Percentiles rank a stretch among this genome's conserved stretches.
Evolutionary conservation across 495 filamentous ascomycete species (phyloP).

Genomic region (Friedmanniomyces endolithicus): DNA sequence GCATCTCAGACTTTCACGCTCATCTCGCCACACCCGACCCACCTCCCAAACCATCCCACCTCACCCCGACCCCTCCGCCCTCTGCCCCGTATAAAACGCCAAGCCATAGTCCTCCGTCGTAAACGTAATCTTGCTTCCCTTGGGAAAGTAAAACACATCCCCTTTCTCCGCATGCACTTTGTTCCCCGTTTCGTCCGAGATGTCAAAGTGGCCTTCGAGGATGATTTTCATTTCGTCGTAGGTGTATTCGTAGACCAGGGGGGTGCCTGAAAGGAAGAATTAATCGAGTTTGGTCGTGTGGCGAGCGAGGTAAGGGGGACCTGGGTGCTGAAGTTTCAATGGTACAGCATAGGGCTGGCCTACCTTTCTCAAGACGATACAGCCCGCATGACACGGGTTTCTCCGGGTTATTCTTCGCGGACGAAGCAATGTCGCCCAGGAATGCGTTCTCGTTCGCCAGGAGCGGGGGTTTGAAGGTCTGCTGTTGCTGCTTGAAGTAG

Average conservation of each 20-base stretch:
- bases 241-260: slow-evolving; percentile 60
- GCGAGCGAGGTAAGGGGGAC: too few species aligned
- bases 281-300: too few species aligned
- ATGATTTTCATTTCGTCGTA: slow-evolving; percentile 78
- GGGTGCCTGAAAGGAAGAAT: slow-evolving; percentile 38
- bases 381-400: slow-evolving; percentile 58
- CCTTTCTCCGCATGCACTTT: slow-evolving; percentile 54
- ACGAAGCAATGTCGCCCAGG: slow-evolving; percentile 52
- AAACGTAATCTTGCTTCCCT: slow-evolving; percentile 67
- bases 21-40: too few species aligned
- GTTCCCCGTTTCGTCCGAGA: slow-evolving; percentile 57
- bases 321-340: too few species aligned
- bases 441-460: slow-evolving; percentile 67
- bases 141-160: slow-evolving; percentile 69
- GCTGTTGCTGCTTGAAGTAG: slow-evolving; percentile 49
- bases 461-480: slow-evolving; percentile 53
- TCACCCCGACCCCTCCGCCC: slow-evolving; percentile 26
- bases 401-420: slow-evolving; percentile 44
- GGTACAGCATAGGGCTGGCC: too few species aligned
- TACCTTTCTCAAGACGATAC: slow-evolving; percentile 57
- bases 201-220: slow-evolving; percentile 62
- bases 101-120: slow-evolving; percentile 57
- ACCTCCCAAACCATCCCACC: neutral
- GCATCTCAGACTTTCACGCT: too few species aligned
- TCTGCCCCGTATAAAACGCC: slow-evolving; percentile 47